Evolutionary conservation across 169 alveolate genomes (phyloP).

Genomic region (Cryptosporidium meleagridis): DNA sequence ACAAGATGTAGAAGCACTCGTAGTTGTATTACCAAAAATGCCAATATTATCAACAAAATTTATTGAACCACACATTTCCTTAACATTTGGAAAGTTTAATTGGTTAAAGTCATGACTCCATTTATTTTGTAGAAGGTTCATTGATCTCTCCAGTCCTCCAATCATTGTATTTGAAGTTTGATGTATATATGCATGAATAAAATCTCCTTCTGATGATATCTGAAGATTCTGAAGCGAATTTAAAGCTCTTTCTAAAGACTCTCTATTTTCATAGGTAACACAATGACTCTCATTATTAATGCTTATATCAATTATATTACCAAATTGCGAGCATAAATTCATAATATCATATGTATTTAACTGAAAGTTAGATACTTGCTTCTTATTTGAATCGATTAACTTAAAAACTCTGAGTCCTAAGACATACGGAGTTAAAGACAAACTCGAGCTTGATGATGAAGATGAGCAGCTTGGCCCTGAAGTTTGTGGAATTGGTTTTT

Average conservation of each 20-base stretch:
- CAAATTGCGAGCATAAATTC: constrained; percentile 69
- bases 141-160: constrained; percentile 61
- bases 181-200: constrained; percentile 65
- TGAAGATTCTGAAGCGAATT: constrained; percentile 49
- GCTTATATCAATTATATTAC: constrained; percentile 33
- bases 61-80: constrained; percentile 2
- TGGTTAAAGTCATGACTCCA: constrained; percentile 42
- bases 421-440: background rate
- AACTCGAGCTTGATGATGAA: background rate
- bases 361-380: constrained; percentile 29
- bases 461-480: background rate
- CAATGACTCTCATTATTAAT: constrained; percentile 18
- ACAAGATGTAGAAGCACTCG: constrained; percentile 13
- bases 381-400: constrained; percentile 10
- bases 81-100: constrained; percentile 4
- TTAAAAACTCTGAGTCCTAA: constrained; percentile 33
- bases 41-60: constrained; percentile 11
- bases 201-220: constrained; percentile 61
- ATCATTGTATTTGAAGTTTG: constrained; percentile 47
- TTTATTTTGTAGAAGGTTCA: background rate
- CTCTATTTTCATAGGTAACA: constrained; percentile 39
- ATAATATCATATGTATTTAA: constrained; percentile 50
- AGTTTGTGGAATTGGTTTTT: background rate
- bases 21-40: background rate
- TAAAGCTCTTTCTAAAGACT: constrained; percentile 55